These are phyloP conservation scores for Penicillium paxilli DNA, from an alignment of 495 filamentous ascomycete species.

Conservation along the genomic window DNA sequence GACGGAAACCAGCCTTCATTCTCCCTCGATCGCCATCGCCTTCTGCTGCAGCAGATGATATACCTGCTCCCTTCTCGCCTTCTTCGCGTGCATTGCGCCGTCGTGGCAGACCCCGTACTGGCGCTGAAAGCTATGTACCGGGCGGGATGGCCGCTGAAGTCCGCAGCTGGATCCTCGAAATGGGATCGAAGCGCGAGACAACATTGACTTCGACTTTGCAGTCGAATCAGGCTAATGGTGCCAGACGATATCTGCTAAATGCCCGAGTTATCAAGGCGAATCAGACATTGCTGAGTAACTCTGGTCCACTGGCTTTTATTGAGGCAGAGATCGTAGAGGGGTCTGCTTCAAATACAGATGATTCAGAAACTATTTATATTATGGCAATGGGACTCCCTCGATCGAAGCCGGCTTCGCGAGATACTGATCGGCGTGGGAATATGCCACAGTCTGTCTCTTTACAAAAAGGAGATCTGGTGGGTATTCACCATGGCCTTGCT, in stretches of 20 bases:
- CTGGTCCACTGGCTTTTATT: constrained; percentile 34
- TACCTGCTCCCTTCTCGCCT: constrained; percentile 44
- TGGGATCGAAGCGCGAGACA: constrained; percentile 36
- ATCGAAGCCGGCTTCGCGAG: constrained; percentile 5
- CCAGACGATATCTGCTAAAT: constrained; percentile 21
- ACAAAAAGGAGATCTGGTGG: constrained; percentile 26
- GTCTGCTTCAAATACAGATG: neutral
- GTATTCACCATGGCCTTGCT: constrained; percentile 32
- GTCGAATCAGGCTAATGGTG: neutral
- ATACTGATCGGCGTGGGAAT: neutral
- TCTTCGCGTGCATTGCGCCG: constrained; percentile 35
- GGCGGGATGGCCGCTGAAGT: constrained; percentile 46
- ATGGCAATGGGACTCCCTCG: constrained; percentile 34
- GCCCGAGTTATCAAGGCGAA: constrained; percentile 20
- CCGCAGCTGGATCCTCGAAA: constrained; percentile 46
- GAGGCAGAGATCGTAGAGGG: constrained; percentile 8
- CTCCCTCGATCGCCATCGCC: constrained; percentile 43
- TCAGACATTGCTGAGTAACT: constrained; percentile 24
- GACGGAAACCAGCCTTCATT: constrained; percentile 38
- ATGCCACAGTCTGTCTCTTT: neutral
- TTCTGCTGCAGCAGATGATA: constrained; percentile 17
- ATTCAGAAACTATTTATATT: constrained; percentile 15
- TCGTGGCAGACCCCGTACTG: constrained; percentile 27
- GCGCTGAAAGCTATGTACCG: constrained; percentile 27
- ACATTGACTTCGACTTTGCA: neutral